Percentiles rank a stretch among this genome's conserved stretches.
phyloP scores from a whole-genome alignment of 148 eudicot species.

The Bassia scoparia region DNA sequence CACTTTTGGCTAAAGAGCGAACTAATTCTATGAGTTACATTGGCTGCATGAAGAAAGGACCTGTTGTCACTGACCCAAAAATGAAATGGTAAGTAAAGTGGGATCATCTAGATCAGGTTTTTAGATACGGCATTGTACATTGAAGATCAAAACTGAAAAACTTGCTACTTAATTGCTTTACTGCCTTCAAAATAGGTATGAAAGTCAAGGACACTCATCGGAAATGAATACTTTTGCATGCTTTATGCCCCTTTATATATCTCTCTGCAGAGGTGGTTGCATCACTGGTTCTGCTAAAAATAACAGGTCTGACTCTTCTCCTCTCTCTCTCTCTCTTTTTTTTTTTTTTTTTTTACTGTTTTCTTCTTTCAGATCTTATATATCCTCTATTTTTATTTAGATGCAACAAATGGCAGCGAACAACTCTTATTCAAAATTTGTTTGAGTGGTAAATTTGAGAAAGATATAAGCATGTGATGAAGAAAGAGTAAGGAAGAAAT shows the following conservation, averaged over 20 bases:
- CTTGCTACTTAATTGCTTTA: slow-evolving; percentile 4
- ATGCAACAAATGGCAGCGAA: too few relatives aligned
- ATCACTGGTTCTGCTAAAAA: slow-evolving; percentile 44
- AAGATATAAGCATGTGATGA: too few relatives aligned
- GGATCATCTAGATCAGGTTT: background rate
- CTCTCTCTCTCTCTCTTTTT: too few relatives aligned
- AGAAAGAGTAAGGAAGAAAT: too few relatives aligned
- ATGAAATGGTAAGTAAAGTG: slow-evolving; percentile 51
- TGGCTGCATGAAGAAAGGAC: slow-evolving; percentile 86
- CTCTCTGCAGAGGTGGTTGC: slow-evolving; percentile 63
- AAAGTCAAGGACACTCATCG: slow-evolving; percentile 54
- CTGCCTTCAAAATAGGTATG: slow-evolving; percentile 41
- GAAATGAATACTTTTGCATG: slow-evolving; percentile 72
- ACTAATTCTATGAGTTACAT: slow-evolving; percentile 49
- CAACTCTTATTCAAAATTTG: too few relatives aligned
- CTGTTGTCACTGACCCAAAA: slow-evolving; percentile 72
- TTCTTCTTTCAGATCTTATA: background rate
- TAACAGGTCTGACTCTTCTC: slow-evolving; percentile 38
- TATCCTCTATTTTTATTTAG: background rate
- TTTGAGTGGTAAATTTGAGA: too few relatives aligned
- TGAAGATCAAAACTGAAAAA: background rate
- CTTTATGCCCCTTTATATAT: slow-evolving; percentile 70
- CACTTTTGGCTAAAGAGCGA: slow-evolving; percentile 71
- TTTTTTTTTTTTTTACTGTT: too few relatives aligned
- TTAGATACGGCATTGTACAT: background rate